Conservation (phyloP, 805 yeast genomes). For the Kodamaea kakaduensis region DNA sequence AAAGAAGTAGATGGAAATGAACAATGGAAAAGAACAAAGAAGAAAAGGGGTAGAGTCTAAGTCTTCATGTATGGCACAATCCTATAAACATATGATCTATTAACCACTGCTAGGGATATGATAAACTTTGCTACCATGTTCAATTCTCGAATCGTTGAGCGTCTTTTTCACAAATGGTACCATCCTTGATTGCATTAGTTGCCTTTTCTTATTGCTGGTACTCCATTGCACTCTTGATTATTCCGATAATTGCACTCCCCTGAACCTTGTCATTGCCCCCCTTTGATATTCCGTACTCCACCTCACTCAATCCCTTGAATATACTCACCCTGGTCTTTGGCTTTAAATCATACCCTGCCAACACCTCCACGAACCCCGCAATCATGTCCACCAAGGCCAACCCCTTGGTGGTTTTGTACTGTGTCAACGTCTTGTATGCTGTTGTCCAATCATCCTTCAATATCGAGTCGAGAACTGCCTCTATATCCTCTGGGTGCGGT, state of each 20-base stretch:
- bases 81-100: too few relatives aligned
- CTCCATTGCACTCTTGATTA: constrained; percentile 66
- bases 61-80: too few relatives aligned
- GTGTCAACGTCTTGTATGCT: constrained; percentile 61
- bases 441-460: constrained; percentile 87
- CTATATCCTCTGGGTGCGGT: constrained; percentile 85
- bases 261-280: constrained; percentile 94
- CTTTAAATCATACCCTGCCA: constrained; percentile 65
- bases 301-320: constrained; percentile 71
- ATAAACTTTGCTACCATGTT: too few relatives aligned
- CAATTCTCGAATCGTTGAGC: too few relatives aligned
- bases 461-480: constrained; percentile 68
- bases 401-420: constrained; percentile 69
- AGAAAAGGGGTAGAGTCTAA: too few relatives aligned
- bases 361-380: constrained; percentile 66
- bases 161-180: too few relatives aligned
- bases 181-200: too few relatives aligned
- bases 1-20: too few relatives aligned
- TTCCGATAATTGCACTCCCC: constrained; percentile 85
- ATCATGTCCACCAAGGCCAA: constrained; percentile 85
- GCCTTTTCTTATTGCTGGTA: constrained; percentile 9
- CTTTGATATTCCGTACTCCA: constrained; percentile 85
- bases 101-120: too few relatives aligned
- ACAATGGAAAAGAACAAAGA: too few relatives aligned
- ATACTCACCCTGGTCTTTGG: constrained; percentile 59